Percentiles rank a stretch among this genome's conserved stretches.
Conservation (phyloP, 768 basidiomycete species). For the Clavaria fumosa region DNA sequence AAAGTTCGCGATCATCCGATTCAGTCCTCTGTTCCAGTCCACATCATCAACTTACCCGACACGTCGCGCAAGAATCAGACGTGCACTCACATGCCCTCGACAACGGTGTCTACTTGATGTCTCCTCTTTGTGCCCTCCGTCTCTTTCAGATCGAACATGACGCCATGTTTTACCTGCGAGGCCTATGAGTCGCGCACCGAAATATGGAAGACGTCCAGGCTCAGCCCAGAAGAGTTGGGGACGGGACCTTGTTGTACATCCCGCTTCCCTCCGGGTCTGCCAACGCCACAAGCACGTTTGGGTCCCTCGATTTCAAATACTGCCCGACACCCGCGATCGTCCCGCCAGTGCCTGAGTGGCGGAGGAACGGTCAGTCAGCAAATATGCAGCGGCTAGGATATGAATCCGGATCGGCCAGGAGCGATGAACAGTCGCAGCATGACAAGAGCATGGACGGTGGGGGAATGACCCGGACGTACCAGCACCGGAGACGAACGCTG, state of each 20-base stretch:
- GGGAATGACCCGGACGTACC: too few relatives aligned
- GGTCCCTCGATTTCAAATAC: constrained; percentile 64
- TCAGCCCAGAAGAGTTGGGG: too few relatives aligned
- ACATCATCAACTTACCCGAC: constrained; percentile 1
- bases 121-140: constrained; percentile 85
- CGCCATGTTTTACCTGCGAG: constrained; percentile 66
- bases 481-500: constrained; percentile 84
- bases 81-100: constrained; percentile 65
- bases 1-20: constrained; percentile 84
- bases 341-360: constrained; percentile 82
- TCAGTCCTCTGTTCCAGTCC: constrained; percentile 55
- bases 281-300: constrained; percentile 52
- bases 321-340: constrained; percentile 78
- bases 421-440: too few relatives aligned
- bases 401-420: too few relatives aligned
- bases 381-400: neutral
- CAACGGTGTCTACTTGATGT: constrained; percentile 91
- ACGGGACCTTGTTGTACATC: constrained; percentile 91
- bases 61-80: neutral
- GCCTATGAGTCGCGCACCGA: neutral
- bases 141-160: constrained; percentile 90
- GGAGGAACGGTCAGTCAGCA: neutral
- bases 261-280: constrained; percentile 93
- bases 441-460: too few relatives aligned
- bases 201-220: neutral